Evolutionary conservation across 2,329 filamentous ascomycete genomes (phyloP).

Genomic region (Scytalidium sp.): DNA sequence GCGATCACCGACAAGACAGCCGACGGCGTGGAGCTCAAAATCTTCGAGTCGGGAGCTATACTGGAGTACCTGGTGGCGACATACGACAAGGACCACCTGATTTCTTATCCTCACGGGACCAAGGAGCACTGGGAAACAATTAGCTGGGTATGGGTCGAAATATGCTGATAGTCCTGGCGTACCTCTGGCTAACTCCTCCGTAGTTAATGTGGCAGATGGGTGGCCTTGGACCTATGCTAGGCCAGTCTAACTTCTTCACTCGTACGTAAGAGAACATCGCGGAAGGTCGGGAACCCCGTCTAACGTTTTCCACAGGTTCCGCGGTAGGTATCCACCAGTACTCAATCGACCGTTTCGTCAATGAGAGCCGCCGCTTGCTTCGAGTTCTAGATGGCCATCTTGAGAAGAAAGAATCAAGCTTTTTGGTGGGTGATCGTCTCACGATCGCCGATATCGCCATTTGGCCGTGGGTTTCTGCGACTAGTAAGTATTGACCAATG

Average conservation of each 20-base stretch:
- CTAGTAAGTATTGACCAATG: no score
- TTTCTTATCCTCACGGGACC: constrained; percentile 30
- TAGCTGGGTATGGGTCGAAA: neutral
- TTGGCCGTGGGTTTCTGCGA: neutral
- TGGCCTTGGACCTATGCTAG: constrained; percentile 1
- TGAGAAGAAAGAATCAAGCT: constrained; percentile 7
- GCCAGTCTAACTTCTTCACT: neutral
- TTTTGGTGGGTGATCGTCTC: constrained; percentile 8
- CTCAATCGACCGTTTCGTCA: constrained; percentile 29
- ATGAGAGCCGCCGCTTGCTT: constrained; percentile 33
- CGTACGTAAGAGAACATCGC: constrained; percentile 6
- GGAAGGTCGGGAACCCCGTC: no score
- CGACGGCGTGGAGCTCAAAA: constrained; percentile 16
- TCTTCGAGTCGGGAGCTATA: constrained; percentile 44
- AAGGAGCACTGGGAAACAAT: constrained; percentile 18
- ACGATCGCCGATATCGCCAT: constrained; percentile 15
- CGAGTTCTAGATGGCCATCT: constrained; percentile 22
- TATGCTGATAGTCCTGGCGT: neutral
- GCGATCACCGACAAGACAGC: constrained; percentile 41
- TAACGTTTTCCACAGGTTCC: constrained; percentile 21
- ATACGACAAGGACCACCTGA: constrained; percentile 37
- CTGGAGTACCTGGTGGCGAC: constrained; percentile 39
- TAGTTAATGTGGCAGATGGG: constrained; percentile 1
- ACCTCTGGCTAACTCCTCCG: neutral
- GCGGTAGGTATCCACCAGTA: constrained; percentile 12